Conservation (phyloP, 176 grass and related monocot genomes). For the Hordeum marinum region DNA sequence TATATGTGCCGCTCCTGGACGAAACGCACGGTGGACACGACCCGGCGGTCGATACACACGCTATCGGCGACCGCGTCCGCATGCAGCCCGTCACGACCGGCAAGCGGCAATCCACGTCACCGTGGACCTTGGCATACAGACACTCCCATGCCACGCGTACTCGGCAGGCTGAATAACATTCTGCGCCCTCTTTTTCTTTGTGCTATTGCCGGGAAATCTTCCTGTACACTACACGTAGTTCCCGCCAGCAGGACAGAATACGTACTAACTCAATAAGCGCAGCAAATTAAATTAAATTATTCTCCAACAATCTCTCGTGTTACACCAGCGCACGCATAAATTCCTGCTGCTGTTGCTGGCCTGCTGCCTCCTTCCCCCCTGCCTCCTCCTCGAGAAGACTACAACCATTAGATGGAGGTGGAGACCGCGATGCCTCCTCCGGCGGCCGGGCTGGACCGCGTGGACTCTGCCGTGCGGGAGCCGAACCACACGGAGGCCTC, state of each 20-base stretch:
- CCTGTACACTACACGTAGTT: neutral
- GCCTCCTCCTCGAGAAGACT: neutral
- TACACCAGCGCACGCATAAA: slow-evolving; percentile 6
- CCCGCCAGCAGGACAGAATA: neutral
- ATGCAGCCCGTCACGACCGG: neutral
- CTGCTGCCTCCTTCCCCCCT: neutral
- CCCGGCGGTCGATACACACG: neutral
- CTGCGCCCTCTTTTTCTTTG: too few species aligned
- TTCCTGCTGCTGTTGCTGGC: neutral
- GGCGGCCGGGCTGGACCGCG: neutral
- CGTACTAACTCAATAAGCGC: neutral
- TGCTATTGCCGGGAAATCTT: neutral
- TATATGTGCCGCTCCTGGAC: neutral
- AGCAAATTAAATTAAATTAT: neutral
- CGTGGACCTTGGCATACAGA: neutral
- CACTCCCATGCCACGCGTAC: neutral
- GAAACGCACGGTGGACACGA: neutral
- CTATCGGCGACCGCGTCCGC: neutral
- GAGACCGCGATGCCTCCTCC: slow-evolving; percentile 17
- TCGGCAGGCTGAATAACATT: neutral
- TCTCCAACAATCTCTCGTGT: neutral
- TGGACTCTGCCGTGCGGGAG: neutral
- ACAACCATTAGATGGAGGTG: slow-evolving; percentile 34
- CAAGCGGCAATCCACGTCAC: neutral
- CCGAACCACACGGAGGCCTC: neutral